These are phyloP conservation scores for Viridothelium virens DNA, from an alignment of 495 filamentous ascomycete species.

Conservation along the genomic window DNA sequence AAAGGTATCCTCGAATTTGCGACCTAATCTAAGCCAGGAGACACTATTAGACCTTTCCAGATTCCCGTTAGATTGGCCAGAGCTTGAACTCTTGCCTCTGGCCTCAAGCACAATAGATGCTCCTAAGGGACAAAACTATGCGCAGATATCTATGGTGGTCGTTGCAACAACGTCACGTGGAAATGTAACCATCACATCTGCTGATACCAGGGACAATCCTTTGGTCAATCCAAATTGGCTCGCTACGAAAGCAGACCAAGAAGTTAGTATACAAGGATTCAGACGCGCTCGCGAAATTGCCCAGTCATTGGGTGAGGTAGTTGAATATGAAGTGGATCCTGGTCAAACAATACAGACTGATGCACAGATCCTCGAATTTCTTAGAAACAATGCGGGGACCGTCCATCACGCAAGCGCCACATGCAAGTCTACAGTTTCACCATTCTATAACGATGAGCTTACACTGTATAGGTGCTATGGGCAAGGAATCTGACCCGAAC, in stretches of 20 bases:
- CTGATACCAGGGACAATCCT: conserved; percentile 39
- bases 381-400: conserved; percentile 36
- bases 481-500: conserved; percentile 15
- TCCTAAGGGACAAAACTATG: conserved; percentile 27
- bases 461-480: conserved; percentile 12
- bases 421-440: conserved; percentile 29
- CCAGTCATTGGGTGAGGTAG: conserved; percentile 29
- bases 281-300: conserved; percentile 42
- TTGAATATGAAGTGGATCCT: conserved; percentile 42
- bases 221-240: conserved; percentile 50
- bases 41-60: conserved; percentile 31
- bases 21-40: conserved; percentile 6
- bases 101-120: conserved; percentile 32
- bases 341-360: conserved; percentile 43
- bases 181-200: conserved; percentile 44
- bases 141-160: conserved; percentile 37
- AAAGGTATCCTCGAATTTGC: conserved; percentile 20
- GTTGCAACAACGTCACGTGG: conserved; percentile 45
- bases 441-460: not conserved
- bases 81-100: conserved; percentile 43
- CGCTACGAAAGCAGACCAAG: conserved; percentile 43
- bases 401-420: conserved; percentile 48
- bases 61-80: conserved; percentile 51
- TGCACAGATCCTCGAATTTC: conserved; percentile 43
- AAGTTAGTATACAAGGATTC: conserved; percentile 47